Base-by-base conservation (phyloP, 805 yeast species). In the Aciculoconidium aculeatum region DNA sequence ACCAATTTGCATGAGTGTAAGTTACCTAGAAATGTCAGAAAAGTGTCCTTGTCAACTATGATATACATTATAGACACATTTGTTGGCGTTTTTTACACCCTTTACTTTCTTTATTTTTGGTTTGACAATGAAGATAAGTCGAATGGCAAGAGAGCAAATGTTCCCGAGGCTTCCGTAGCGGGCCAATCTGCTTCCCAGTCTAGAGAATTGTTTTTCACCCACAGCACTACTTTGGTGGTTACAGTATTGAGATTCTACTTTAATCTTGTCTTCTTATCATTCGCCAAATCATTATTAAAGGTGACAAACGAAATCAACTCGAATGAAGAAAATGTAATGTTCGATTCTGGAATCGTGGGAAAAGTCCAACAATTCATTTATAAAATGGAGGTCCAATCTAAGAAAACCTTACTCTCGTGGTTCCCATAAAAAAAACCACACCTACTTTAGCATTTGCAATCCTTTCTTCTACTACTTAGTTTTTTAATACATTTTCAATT, bases 31-130 rank as follows among this genome's bases (percentile, higher is more conserved):
- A 71, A 71, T 25, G 70, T 80, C 5, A 62, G 81, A 37, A 70
- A 72, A 25, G 67, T 75, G 43, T 72, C 92, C 4, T 63, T 79
- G 15, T 75, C 80, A 16, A 69, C 82, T 10, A 55, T 80, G 23
- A 51, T 80, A 3, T 88, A 79, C 51, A 44, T 73, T 2, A 23
- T 74, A 7, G 96, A 90, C 51, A 78, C 95, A 0, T 18, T 78
- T 0, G 53, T 74, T 22, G 83, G 85, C 15, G 53, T 75, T 15
- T 54, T 80, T 3, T 87, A 81, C 54, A 83, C 94, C 12, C 40
- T 79, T 4, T 81, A 77, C 55, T 88, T 90, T 50, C 69, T 79
- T 5, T 68, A 70, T 30, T 70, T 75, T 36, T 90, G 96, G 96
- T 81, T 86, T 47, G 53, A 61, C 34, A 42, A 50, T 3, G 74